These are phyloP conservation scores for Trichophyton simii DNA, from an alignment of 2,329 filamentous ascomycete species.

Conservation along the genomic window DNA sequence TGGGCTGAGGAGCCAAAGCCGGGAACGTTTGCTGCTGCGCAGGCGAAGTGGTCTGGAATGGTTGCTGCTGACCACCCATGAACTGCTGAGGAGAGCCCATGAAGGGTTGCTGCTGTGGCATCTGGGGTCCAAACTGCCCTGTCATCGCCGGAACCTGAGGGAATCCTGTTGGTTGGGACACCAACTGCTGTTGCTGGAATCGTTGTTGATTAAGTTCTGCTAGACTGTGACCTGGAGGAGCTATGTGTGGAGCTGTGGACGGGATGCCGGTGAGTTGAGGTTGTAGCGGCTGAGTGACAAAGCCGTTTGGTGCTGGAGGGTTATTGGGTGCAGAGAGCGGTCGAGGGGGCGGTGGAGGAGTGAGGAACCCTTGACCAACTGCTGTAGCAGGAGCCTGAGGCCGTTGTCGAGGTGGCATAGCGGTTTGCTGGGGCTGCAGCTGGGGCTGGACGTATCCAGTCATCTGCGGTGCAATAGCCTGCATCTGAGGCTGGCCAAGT, in stretches of 20 bases:
- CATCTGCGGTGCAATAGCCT: slow-evolving; percentile 25
- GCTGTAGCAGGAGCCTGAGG: slow-evolving; percentile 54
- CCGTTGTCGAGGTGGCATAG: slow-evolving; percentile 47
- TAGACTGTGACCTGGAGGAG: slow-evolving; percentile 63
- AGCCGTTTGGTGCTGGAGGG: slow-evolving; percentile 55
- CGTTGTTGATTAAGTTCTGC: slow-evolving; percentile 58
- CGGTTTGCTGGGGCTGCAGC: slow-evolving; percentile 17
- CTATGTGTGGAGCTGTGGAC: slow-evolving; percentile 45
- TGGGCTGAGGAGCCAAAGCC: slow-evolving; percentile 40
- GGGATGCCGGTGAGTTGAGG: slow-evolving; percentile 70
- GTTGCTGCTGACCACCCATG: slow-evolving; percentile 24
- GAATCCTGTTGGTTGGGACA: slow-evolving; percentile 55
- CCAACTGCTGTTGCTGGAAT: slow-evolving; percentile 35
- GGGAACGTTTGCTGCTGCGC: slow-evolving; percentile 32
- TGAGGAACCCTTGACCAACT: slow-evolving; percentile 49
- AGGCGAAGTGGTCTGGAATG: slow-evolving; percentile 37
- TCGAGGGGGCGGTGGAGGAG: slow-evolving; percentile 65
- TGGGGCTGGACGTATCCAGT: slow-evolving; percentile 25
- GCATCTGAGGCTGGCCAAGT: slow-evolving; percentile 23
- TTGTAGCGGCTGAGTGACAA: slow-evolving; percentile 62
- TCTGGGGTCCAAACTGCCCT: slow-evolving; percentile 17
- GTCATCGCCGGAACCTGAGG: slow-evolving; percentile 23
- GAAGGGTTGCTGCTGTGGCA: slow-evolving; percentile 33
- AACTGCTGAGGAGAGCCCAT: slow-evolving; percentile 38
- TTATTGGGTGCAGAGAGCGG: slow-evolving; percentile 81